phyloP scores from a whole-genome alignment of 805 yeast genomes.

The Candida lessepsii region DNA sequence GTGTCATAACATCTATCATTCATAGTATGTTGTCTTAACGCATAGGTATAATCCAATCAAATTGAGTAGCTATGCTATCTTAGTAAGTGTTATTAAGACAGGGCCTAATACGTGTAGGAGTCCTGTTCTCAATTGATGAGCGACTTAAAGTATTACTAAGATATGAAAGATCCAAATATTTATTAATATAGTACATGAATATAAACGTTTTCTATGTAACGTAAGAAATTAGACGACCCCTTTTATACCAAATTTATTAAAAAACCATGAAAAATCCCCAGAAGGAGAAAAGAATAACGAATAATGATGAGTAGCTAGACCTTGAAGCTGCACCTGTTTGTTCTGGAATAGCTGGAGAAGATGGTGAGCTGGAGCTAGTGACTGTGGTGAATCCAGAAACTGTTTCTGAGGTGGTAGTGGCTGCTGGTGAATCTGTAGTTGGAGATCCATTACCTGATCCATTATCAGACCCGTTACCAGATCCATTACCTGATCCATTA shows the following conservation, averaged over 20 bases:
- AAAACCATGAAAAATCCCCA: background rate
- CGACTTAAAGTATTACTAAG: background rate
- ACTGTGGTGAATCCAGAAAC: slow-evolving; percentile 1
- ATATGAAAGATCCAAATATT: background rate
- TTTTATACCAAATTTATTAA: background rate
- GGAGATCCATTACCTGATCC: background rate
- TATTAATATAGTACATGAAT: background rate
- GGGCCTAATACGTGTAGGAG: no score
- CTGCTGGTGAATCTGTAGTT: background rate
- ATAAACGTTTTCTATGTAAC: background rate
- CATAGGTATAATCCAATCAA: no score
- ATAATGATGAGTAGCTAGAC: background rate
- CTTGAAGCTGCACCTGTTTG: slow-evolving; percentile 5
- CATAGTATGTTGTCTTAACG: no score
- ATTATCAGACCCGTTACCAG: background rate
- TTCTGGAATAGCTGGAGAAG: background rate
- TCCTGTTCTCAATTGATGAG: background rate
- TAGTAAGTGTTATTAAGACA: no score
- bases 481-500: background rate
- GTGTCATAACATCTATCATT: no score
- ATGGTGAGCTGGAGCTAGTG: background rate
- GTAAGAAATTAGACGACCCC: background rate
- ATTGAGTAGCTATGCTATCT: no score
- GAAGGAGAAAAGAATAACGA: slow-evolving; percentile 2
- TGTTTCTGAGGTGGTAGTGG: background rate